Conservation (phyloP, 2,329 filamentous ascomycete species). For the Gaeumannomyces sp. region DNA sequence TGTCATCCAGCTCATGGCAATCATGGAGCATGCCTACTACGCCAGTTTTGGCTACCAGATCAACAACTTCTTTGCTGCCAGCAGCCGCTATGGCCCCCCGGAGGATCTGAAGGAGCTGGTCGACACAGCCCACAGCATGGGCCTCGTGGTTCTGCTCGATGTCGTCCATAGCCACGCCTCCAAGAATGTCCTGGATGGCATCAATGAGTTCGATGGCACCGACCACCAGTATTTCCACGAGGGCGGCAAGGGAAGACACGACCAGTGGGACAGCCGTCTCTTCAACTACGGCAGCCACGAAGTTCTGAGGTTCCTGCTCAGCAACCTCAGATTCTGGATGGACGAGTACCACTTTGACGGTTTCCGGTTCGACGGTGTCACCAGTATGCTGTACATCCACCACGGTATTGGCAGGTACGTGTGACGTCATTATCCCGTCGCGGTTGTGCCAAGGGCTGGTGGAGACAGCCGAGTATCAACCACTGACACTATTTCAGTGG, state of each 20-base stretch:
- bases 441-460: neutral
- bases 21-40: constrained; percentile 99
- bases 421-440: neutral
- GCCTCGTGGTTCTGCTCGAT: constrained; percentile 85
- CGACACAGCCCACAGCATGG: constrained; percentile 87
- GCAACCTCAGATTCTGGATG: constrained; percentile 98
- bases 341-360: constrained; percentile 96
- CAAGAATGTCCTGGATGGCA: constrained; percentile 90
- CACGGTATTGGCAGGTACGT: constrained; percentile 94
- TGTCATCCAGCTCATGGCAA: constrained; percentile 94
- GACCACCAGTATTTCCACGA: constrained; percentile 96
- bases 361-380: constrained; percentile 96
- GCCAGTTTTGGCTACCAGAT: constrained; percentile 98
- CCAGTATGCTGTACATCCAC: constrained; percentile 94
- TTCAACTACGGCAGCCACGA: constrained; percentile 98
- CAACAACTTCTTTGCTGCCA: constrained; percentile 97
- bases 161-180: constrained; percentile 97
- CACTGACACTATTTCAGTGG: constrained; percentile 47
- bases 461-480: neutral
- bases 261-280: constrained; percentile 90
- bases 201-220: constrained; percentile 93
- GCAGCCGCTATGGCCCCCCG: constrained; percentile 86
- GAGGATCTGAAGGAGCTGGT: constrained; percentile 96
- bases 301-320: constrained; percentile 89
- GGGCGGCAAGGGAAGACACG: constrained; percentile 77